Evolutionary conservation across 345 rosid species (phyloP), one percentile per base, ranked within the genome.

Genomic region (Euphorbia peplus): DNA sequence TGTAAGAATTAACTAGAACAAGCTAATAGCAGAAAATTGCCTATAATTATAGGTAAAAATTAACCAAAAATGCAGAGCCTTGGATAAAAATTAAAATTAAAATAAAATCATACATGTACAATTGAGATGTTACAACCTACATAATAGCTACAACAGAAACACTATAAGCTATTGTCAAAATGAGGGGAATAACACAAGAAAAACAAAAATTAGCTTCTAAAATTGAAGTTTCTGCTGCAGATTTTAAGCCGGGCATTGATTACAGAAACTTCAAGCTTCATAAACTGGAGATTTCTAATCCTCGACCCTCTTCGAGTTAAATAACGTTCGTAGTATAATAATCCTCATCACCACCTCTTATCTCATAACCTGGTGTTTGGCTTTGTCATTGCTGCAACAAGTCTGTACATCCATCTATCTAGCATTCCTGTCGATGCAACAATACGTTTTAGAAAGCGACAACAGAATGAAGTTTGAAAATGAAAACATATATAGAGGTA

Each of bases 381-480:
- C 80, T 84, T 85, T n/a, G 78, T 84, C 50, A 88, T 51, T 0
- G 83, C 85, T 77, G 90, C 95, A 18, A 92, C 60, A 54, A 95
- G 77, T 58, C 90, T 88, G 74, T 73, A 90, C 97, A 92, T 92
- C 99, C 99, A 95, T 48, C 99, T 90, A 79, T 95, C 99, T 67
- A 95, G 79, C 97, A 95, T 86, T 77, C 99, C 96, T 95, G 84
- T 72, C 41, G 32, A 44, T 37, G 37, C 54, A 62, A 25, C 57
- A 73, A 47, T 37, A 44, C 24, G n/a, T 57, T 32, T 26, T 13
- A 52, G 18, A 28, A 6, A 21, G 35, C 8, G 16, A 37, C 48
- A 15, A 37, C 30, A 30, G 58, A 13, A n/a, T 26, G 24, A 28
- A 26, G 28, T 32, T 6, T 3, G 3, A 6, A 32, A 3, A 32